Evolutionary conservation across 2,329 filamentous ascomycete species (phyloP), one percentile per base, ranked within the genome.

Genomic region (Hypomyces rosellus): DNA sequence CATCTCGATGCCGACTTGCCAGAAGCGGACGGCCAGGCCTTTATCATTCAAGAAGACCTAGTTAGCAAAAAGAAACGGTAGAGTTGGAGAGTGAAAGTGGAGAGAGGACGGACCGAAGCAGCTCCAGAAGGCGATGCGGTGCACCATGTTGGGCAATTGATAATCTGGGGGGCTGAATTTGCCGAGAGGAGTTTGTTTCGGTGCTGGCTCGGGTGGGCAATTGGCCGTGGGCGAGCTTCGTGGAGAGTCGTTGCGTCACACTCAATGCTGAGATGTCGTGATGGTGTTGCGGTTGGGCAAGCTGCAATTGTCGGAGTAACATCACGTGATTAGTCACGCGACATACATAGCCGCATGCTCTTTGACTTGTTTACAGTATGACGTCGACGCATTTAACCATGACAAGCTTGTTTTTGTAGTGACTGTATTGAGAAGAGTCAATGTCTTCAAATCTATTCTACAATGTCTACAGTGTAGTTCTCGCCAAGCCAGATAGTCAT

Each of bases 1-100:
- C 90, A 95, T 96, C 76, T 99, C 90, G 69, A 99, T 93, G 65
- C 92, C 93, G 69, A 99, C 85, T 73, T 97, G 93, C 89, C 91
- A 96, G 72, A 93, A 81, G 63, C 92, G 88, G 66, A 91, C 86
- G 66, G 88, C 90, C 63, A 96, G 74, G 77, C 93, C 93, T 99
- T 62, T 52, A 20, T 11, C 36, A 38, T 9, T 38, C 36, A n/a
- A n/a, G n/a, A n/a, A n/a, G n/a, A n/a, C 14, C 36, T 11, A 11
- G 5, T 6, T 15, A 13, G 36, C 14, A 15, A 38, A 11, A 38
- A 42, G 7, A 9, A 18, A 2, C 39, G 9, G 6, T 25, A n/a
- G n/a, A 18, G n/a, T 18, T 18, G 12, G 13, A 42, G 15, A 18
- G 2, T 2, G 4, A 12, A 34, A 42, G 34, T 46, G 34, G 20